These are phyloP conservation scores for Tubosaeta brunneosetosa DNA, from an alignment of 768 basidiomycete species.

Conservation along the genomic window DNA sequence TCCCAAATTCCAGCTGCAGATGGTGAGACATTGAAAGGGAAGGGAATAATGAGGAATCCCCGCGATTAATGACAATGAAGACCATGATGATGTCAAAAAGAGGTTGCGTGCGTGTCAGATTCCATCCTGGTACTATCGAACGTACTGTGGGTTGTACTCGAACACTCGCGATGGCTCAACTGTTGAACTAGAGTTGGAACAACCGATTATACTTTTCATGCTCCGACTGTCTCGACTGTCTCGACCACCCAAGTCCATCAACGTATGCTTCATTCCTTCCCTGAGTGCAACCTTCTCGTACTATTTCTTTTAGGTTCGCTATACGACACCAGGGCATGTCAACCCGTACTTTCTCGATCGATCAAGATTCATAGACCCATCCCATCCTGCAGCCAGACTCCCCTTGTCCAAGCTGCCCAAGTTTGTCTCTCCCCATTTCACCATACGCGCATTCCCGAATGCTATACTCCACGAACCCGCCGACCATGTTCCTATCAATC, in stretches of 20 bases:
- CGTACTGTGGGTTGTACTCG: too few species aligned
- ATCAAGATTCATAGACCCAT: constrained; percentile 9
- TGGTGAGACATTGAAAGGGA: too few species aligned
- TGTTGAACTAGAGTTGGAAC: too few species aligned
- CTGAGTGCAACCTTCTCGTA: neutral
- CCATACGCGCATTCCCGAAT: constrained; percentile 22
- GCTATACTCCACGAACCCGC: constrained; percentile 11
- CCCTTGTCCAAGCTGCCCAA: constrained; percentile 11
- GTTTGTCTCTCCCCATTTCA: constrained; percentile 18
- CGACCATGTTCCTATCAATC: constrained; percentile 17
- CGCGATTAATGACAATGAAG: too few species aligned
- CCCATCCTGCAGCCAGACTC: constrained; percentile 17
- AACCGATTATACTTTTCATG: too few species aligned
- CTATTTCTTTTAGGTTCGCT: constrained; percentile 5
- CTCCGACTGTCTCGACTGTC: neutral
- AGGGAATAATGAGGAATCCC: too few species aligned
- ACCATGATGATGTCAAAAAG: too few species aligned
- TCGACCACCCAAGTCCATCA: neutral
- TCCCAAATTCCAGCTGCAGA: too few species aligned
- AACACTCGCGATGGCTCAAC: too few species aligned
- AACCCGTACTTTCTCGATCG: constrained; percentile 13
- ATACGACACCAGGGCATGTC: constrained; percentile 10
- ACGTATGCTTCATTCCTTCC: neutral
- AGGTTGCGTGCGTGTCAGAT: too few species aligned
- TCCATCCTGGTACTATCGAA: too few species aligned